Base-by-base conservation (phyloP, 2,329 filamentous ascomycete genomes). In the Cladosporium sp. region DNA sequence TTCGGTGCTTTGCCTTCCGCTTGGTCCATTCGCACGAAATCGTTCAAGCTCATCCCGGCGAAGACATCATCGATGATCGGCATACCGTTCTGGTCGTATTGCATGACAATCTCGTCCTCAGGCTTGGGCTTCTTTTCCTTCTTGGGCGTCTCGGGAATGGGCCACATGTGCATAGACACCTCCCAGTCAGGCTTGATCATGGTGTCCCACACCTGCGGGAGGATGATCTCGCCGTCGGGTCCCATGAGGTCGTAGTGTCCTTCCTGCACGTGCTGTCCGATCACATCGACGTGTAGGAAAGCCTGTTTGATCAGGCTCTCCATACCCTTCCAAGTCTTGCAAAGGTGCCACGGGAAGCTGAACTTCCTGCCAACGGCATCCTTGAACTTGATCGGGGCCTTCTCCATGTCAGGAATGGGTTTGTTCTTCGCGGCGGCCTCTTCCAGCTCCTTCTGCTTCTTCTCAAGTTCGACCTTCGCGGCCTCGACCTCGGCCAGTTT, bases 331-430 rank as follows among this genome's bases (percentile, higher is more conserved):
- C 73, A 75, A 2, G 89, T 95, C 73, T 88, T 87, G 78, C 93
- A 97, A 32, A 96, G 78, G 68, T 93, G 87, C 79, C 89, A 97
- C 1, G 93, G 93, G 74, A 97, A 97, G 78, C 88, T 95, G 77
- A 96, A 97, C 77, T 96, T 97, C 70, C 93, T 86, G 34, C 92
- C 91, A 18, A 97, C 88, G 0, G 93, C 93, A 76, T 97, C 93
- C 79, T 96, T 96, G 81, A 96, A 96, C 70, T 89, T 89, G 76
- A 97, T 91, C 2, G 91, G 91, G 51, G 88, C 83, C 76, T 92
- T 91, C 70, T 83, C 83, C 64, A 83, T 81, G n/a, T 85, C 82
- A 2, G 83, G 80, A 73, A 74, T 80, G 66, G 71, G 84, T 77
- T 69, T 81, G 62, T 79, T 80, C 63, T 81, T 82, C 56, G 78